phyloP scores from a whole-genome alignment of 2,329 filamentous ascomycete genomes.

The Trichoderma gracile region DNA sequence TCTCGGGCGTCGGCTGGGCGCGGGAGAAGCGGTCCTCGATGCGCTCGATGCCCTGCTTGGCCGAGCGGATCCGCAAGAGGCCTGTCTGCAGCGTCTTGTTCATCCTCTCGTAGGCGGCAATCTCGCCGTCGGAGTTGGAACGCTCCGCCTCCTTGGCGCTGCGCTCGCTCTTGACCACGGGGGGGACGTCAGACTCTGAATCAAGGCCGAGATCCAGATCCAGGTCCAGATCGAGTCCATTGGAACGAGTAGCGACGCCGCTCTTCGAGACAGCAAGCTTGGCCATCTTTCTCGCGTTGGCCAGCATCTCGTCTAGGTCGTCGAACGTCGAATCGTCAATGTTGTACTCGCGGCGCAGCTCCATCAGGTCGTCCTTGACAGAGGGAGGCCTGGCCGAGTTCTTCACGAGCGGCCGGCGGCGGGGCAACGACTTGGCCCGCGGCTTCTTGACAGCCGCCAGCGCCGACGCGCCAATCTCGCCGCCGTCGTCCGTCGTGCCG shows the following conservation, averaged over 20 bases:
- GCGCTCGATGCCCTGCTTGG: conserved; percentile 59
- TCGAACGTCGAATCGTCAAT: conserved; percentile 63
- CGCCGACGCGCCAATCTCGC: conserved; percentile 28
- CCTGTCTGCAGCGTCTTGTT: conserved; percentile 54
- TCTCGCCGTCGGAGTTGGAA: conserved; percentile 43
- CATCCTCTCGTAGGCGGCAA: conserved; percentile 52
- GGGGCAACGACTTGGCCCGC: conserved; percentile 45
- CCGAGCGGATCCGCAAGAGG: conserved; percentile 53
- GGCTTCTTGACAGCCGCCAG: conserved; percentile 33
- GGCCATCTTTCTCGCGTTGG: conserved; percentile 38
- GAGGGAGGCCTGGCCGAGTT: conserved; percentile 57
- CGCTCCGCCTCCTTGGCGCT: conserved; percentile 26
- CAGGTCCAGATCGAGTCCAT: conserved; percentile 30
- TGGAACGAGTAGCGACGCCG: conserved; percentile 31
- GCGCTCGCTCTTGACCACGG: conserved; percentile 28
- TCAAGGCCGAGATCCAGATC: conserved; percentile 31
- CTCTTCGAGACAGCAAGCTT: conserved; percentile 32
- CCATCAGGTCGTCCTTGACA: conserved; percentile 56
- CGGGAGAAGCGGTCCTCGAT: conserved; percentile 55
- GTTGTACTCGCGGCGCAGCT: conserved; percentile 54
- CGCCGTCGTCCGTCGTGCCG: conserved; percentile 33
- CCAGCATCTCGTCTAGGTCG: conserved; percentile 55
- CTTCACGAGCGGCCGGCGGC: conserved; percentile 48
- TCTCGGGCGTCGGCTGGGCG: conserved; percentile 34
- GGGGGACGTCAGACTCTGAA: conserved; percentile 14